Evolutionary conservation across 2,329 filamentous ascomycete species (phyloP), one percentile per base, ranked within the genome.

Genomic region (Madurella fahalii): DNA sequence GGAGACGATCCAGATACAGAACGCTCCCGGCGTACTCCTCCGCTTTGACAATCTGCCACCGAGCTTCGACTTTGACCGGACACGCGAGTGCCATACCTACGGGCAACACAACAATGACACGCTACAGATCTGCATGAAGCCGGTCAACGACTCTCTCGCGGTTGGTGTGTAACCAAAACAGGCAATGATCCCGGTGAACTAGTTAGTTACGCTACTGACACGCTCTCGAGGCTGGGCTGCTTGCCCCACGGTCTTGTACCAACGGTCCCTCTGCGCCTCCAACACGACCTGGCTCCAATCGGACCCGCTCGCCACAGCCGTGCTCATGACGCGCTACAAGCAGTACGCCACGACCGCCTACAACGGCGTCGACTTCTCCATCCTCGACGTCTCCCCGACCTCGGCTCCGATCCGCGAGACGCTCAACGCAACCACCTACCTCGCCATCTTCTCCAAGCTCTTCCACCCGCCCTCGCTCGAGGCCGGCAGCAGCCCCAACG

Each of bases 241-340:
- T 11, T 53, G 50, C 30, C 50, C 50, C 18, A 47, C 50, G 9
- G 7, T n/a, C 2, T 25, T 53, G 7, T 47, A 42, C 43, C 5
- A 18, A 4, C 2, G 5, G n/a, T 3, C 16, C 7, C 9, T 25
- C 13, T 53, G 50, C 43, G 20, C 25, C 9, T 25, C 34, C 39
- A 34, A 53, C 30, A 47, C 50, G 8, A 16, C 43, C 37, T 53
- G 50, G 50, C 25, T 25, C 25, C 25, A 25, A 40, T n/a, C 42
- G 34, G 42, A 37, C 34, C 5, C 9, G 17, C 9, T 4, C 17
- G 2, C 39, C 50, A 53, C 47, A 20, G 31, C 17, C 5, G 12
- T 47, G 2, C 43, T 47, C 43, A 53, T 53, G 50, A 47, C 50
- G 2, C 43, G 43, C 16, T 53, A 47, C 50, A 53, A 53, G 40